phyloP scores from a whole-genome alignment of 2,329 filamentous ascomycete genomes.

The Tolypocladium endophyticum region DNA sequence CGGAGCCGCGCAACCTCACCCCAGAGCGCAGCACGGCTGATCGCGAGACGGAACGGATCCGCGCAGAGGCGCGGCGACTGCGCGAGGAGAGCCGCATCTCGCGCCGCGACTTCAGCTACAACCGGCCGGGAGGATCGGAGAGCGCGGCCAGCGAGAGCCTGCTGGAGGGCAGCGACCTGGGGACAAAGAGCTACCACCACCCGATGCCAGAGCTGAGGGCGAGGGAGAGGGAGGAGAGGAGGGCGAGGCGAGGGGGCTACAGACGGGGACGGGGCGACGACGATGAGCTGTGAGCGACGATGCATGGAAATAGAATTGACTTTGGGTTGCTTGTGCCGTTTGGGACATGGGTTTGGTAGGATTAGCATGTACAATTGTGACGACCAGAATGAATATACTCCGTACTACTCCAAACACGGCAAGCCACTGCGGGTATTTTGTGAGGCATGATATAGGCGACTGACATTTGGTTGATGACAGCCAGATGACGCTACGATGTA shows the following conservation, averaged over 20 bases:
- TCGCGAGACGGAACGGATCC: constrained; percentile 43
- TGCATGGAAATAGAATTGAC: not conserved
- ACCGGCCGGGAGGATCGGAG: constrained; percentile 27
- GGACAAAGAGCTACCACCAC: constrained; percentile 48
- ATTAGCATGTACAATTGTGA: not conserved
- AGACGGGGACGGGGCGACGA: constrained; percentile 21
- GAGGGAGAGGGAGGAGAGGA: constrained; percentile 21
- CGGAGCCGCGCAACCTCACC: constrained; percentile 25
- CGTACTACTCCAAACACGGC: too few species aligned
- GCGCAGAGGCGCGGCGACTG: constrained; percentile 44
- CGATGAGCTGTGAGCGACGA: constrained; percentile 8
- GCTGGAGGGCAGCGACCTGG: constrained; percentile 29
- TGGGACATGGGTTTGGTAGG: not conserved
- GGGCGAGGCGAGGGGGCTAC: constrained; percentile 22
- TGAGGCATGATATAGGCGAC: too few species aligned
- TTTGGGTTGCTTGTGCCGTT: not conserved
- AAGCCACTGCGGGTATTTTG: not conserved
- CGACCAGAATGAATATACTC: not conserved
- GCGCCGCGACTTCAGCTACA: constrained; percentile 44
- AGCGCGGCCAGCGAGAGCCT: constrained; percentile 21
- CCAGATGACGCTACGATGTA: not conserved
- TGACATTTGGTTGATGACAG: not conserved
- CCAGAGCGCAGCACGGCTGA: constrained; percentile 25
- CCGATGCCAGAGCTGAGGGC: constrained; percentile 39
- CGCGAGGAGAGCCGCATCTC: constrained; percentile 38